Evolutionary conservation across 306 rosid species (phyloP).

Genomic region (Fagus sylvatica): DNA sequence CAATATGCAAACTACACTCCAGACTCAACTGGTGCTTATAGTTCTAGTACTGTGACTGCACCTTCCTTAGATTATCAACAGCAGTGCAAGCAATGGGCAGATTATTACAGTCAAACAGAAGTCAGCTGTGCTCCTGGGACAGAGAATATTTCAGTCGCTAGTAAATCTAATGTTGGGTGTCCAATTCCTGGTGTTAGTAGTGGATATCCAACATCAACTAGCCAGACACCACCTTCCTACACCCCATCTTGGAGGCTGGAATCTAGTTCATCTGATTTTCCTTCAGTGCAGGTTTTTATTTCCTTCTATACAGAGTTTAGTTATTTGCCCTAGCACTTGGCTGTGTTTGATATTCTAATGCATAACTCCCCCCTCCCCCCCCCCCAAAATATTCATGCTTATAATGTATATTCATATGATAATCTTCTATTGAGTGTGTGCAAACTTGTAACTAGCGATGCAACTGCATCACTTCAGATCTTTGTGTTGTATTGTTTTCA

Average conservation of each 20-base stretch:
- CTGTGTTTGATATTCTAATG: background rate
- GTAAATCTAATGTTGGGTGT: slow-evolving; percentile 56
- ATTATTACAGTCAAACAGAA: slow-evolving; percentile 91
- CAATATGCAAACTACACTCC: slow-evolving; percentile 73
- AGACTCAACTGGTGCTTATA: slow-evolving; percentile 61
- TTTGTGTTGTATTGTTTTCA: background rate
- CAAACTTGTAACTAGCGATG: background rate
- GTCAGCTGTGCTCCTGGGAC: slow-evolving; percentile 99
- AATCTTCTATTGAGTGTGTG: background rate
- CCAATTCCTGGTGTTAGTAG: slow-evolving; percentile 56
- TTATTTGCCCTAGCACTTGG: background rate
- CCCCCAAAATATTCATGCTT: background rate
- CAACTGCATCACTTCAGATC: background rate
- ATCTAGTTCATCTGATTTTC: slow-evolving; percentile 55
- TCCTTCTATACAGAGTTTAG: slow-evolving; percentile 23
- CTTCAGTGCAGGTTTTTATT: slow-evolving; percentile 88
- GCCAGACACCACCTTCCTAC: slow-evolving; percentile 62
- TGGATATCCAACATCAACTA: slow-evolving; percentile 56
- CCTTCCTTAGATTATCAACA: slow-evolving; percentile 72
- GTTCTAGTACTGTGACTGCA: slow-evolving; percentile 59
- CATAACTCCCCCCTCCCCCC: background rate
- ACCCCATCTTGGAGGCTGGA: slow-evolving; percentile 80
- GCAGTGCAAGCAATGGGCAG: slow-evolving; percentile 86
- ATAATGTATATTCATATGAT: background rate
- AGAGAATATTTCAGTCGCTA: slow-evolving; percentile 70